Conservation (phyloP, 106 monocot species). For the Apostasia ramifera region DNA sequence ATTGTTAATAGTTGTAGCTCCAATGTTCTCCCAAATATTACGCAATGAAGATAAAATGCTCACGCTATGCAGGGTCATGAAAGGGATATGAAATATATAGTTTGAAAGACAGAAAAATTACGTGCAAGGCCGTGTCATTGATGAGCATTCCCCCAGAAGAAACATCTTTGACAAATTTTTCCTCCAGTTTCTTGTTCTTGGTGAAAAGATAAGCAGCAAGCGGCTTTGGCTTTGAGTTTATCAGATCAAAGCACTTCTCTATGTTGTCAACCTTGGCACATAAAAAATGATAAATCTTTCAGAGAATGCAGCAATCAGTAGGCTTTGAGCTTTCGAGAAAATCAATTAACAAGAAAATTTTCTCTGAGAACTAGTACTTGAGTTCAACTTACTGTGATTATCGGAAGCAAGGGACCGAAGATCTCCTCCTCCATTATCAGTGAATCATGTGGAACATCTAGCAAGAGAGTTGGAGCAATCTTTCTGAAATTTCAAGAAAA, state of each 20-base stretch:
- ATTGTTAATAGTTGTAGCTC: too few relatives aligned
- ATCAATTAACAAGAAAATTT: background rate
- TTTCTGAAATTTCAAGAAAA: conserved; percentile 27
- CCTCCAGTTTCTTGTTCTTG: conserved; percentile 51
- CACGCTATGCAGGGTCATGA: background rate
- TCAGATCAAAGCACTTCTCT: conserved; percentile 48
- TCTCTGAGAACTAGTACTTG: too few relatives aligned
- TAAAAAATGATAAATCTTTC: background rate
- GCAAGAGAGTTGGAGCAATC: conserved; percentile 48
- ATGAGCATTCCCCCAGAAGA: conserved; percentile 69
- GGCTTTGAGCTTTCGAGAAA: background rate
- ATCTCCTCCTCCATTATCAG: conserved; percentile 64
- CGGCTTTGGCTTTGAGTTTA: conserved; percentile 51
- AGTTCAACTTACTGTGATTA: conserved; percentile 35
- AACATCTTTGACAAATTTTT: conserved; percentile 36
- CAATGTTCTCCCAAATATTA: too few relatives aligned
- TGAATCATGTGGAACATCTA: conserved; percentile 61
- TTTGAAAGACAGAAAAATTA: conserved; percentile 18
- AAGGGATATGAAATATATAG: background rate
- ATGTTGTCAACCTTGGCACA: conserved; percentile 48
- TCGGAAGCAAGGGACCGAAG: conserved; percentile 71
- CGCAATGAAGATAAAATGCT: too few relatives aligned
- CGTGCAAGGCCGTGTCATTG: conserved; percentile 56
- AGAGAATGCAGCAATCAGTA: too few relatives aligned
- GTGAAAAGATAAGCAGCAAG: conserved; percentile 76